Percentiles rank a stretch among this genome's conserved stretches.
These are phyloP conservation scores for Penicillium paradoxum DNA, from an alignment of 495 filamentous ascomycete species.

Conservation along the genomic window DNA sequence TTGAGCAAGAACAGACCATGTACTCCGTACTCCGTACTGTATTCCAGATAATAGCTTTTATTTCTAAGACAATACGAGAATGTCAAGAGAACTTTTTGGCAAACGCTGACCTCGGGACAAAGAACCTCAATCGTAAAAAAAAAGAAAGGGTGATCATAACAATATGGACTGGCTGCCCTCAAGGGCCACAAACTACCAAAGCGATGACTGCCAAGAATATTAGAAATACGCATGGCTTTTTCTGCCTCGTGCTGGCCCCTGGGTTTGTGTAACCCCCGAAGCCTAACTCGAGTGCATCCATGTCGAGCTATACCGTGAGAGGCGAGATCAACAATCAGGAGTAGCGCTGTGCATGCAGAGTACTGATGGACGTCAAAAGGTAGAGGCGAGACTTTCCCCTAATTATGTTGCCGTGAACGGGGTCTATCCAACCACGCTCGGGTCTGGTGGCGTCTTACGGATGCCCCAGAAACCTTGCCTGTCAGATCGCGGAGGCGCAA, in stretches of 20 bases:
- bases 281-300: slow-evolving; percentile 7
- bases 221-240: slow-evolving; percentile 3
- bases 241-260: slow-evolving; percentile 7
- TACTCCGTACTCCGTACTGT: too few species aligned
- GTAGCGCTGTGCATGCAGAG: slow-evolving; percentile 12
- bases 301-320: slow-evolving; percentile 1
- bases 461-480: slow-evolving; percentile 22
- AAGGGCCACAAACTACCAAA: slow-evolving; percentile 20
- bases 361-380: slow-evolving; percentile 20
- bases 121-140: slow-evolving; percentile 2
- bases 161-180: slow-evolving; percentile 27
- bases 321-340: slow-evolving; percentile 16
- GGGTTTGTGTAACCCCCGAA: slow-evolving; percentile 7
- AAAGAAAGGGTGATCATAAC: slow-evolving; percentile 22
- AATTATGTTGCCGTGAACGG: slow-evolving; percentile 30
- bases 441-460: slow-evolving; percentile 29
- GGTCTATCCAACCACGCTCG: slow-evolving; percentile 28
- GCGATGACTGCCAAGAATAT: slow-evolving; percentile 24
- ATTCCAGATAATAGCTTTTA: neutral
- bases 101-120: slow-evolving; percentile 8
- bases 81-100: slow-evolving; percentile 23
- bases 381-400: slow-evolving; percentile 24
- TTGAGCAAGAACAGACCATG: neutral
- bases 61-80: slow-evolving; percentile 10
- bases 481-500: slow-evolving; percentile 19